Conservation (phyloP, 2,329 filamentous ascomycete species). For the Pyrenophora tritici-repentis region DNA sequence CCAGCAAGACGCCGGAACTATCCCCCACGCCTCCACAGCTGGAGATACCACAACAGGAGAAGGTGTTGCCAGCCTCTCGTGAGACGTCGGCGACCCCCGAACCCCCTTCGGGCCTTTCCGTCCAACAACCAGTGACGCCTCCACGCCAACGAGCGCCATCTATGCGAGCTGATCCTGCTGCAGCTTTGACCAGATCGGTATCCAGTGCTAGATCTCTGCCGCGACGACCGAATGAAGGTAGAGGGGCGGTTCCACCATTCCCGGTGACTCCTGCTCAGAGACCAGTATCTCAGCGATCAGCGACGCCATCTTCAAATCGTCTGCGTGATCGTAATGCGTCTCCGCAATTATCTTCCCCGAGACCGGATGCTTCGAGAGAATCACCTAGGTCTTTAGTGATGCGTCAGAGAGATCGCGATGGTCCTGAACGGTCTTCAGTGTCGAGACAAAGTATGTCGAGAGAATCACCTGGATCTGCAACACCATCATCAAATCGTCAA, state of each 20-base stretch:
- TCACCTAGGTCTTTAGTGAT: no score
- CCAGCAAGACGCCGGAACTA: slow-evolving; percentile 1
- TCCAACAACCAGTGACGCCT: slow-evolving; percentile 8
- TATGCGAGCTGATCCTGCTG: slow-evolving; percentile 8
- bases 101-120: neutral
- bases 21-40: slow-evolving; percentile 4
- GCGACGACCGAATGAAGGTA: neutral
- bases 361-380: neutral
- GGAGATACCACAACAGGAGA: slow-evolving; percentile 3
- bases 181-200: neutral
- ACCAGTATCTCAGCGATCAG: slow-evolving; percentile 2
- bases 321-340: slow-evolving; percentile 12
- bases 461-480: neutral
- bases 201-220: neutral
- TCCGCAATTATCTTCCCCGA: neutral
- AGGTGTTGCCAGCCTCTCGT: neutral
- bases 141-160: slow-evolving; percentile 6
- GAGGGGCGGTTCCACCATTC: neutral
- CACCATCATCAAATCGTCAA: neutral
- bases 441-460: no score
- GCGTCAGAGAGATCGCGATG: no score
- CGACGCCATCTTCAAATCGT: neutral
- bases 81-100: neutral
- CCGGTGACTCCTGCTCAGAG: neutral
- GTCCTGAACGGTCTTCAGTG: no score